Percentiles rank a stretch among this genome's conserved stretches.
Conservation (phyloP, 352 stramenopile genomes). For the Pythium pyrilobum region DNA sequence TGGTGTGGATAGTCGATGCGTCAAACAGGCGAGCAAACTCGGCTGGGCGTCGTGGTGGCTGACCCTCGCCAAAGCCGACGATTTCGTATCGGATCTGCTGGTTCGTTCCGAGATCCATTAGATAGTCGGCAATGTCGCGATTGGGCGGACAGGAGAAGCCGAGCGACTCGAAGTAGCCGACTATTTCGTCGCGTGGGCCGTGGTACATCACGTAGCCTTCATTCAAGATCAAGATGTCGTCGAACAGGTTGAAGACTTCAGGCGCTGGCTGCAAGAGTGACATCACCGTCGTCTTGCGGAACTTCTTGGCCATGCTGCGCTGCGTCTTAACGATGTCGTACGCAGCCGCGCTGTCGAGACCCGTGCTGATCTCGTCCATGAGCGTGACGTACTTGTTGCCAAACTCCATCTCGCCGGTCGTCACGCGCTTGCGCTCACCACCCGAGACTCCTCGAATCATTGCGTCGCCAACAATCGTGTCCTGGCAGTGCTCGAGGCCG, state of each 20-base stretch:
- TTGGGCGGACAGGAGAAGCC: constrained; percentile 20
- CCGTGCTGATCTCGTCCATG: constrained; percentile 90
- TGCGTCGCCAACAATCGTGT: constrained; percentile 59
- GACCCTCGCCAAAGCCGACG: neutral
- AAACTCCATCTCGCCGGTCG: constrained; percentile 77
- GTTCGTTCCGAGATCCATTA: constrained; percentile 21
- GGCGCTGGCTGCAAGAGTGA: constrained; percentile 22
- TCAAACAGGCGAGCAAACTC: constrained; percentile 23
- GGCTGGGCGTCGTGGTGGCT: neutral
- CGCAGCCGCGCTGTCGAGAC: constrained; percentile 87
- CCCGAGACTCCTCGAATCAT: constrained; percentile 54
- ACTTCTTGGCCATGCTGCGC: constrained; percentile 24
- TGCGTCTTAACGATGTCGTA: constrained; percentile 83
- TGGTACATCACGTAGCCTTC: constrained; percentile 41
- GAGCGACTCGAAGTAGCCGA: constrained; percentile 32
- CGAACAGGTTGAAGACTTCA: constrained; percentile 29
- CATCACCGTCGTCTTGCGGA: constrained; percentile 40
- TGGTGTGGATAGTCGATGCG: constrained; percentile 14
- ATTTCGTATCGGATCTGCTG: constrained; percentile 14
- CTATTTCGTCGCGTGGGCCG: constrained; percentile 20
- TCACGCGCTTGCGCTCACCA: constrained; percentile 63
- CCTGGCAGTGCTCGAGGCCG: constrained; percentile 28
- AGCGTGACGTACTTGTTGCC: constrained; percentile 55
- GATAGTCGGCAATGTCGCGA: constrained; percentile 27
- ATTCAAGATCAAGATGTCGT: constrained; percentile 40